Conservation (phyloP, 441 rosid species). For the Lagerstroemia fauriei region DNA sequence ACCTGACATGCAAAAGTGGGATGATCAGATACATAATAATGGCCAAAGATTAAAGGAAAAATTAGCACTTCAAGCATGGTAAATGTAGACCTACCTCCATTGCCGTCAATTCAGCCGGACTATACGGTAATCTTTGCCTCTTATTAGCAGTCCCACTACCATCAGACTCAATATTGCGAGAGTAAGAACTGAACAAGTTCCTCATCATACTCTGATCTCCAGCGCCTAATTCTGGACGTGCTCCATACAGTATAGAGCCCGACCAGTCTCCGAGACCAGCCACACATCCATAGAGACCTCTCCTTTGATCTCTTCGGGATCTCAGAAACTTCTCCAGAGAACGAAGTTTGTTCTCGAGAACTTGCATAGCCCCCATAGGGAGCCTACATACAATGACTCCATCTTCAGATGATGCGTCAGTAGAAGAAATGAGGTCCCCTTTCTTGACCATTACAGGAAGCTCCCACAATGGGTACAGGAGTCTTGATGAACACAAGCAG, state of each 20-base stretch:
- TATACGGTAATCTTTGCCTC: conserved; percentile 76
- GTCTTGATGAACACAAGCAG: conserved; percentile 85
- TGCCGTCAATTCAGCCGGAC: conserved; percentile 90
- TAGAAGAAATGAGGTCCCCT: conserved; percentile 43
- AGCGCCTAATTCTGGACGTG: conserved; percentile 61
- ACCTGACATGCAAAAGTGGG: conserved; percentile 51
- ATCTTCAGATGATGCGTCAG: conserved; percentile 45
- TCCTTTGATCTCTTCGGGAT: conserved; percentile 86
- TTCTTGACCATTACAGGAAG: conserved; percentile 72
- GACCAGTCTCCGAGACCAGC: conserved; percentile 85
- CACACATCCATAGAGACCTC: conserved; percentile 93
- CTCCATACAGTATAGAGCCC: conserved; percentile 85
- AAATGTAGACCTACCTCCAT: conserved; percentile 58
- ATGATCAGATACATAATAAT: neutral
- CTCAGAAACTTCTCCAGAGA: conserved; percentile 81
- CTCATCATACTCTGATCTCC: conserved; percentile 72
- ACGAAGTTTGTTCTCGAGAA: conserved; percentile 81
- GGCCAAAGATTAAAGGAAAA: neutral
- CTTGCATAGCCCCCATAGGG: conserved; percentile 70
- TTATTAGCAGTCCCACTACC: conserved; percentile 67
- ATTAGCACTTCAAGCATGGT: conserved; percentile 10
- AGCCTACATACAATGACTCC: conserved; percentile 74
- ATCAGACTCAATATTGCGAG: conserved; percentile 55
- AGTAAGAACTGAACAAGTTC: conserved; percentile 70
- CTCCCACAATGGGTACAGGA: conserved; percentile 92